phyloP scores from a whole-genome alignment of 208 protist species.

The Herpetomonas tarakana region DNA sequence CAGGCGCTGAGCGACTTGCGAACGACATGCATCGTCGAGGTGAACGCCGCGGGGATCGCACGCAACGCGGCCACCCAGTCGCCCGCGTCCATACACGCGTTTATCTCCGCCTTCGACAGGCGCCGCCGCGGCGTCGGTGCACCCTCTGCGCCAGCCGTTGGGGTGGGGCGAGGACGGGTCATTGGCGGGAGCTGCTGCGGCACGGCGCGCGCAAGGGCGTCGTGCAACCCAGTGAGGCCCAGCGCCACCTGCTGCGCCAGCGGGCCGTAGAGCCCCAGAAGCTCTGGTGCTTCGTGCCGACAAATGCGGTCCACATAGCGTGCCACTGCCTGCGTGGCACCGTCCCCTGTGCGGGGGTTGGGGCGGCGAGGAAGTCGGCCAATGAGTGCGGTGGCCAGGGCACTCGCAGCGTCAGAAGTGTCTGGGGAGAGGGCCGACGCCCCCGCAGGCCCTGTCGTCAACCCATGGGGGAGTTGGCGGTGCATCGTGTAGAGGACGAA shows the following conservation, averaged over 20 bases:
- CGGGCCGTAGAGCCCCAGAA: background rate
- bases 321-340: background rate
- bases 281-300: background rate
- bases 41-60: slow-evolving; percentile 18
- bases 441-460: background rate
- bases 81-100: slow-evolving; percentile 33
- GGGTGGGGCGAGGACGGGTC: slow-evolving; percentile 15
- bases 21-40: slow-evolving; percentile 25
- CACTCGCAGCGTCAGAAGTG: too few relatives aligned
- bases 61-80: slow-evolving; percentile 52
- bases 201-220: background rate
- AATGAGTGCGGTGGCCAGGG: background rate
- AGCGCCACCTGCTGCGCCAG: background rate
- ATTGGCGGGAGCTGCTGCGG: slow-evolving; percentile 2
- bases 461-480: background rate
- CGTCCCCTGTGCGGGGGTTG: too few relatives aligned
- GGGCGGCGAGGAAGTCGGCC: background rate
- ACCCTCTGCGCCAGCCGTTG: slow-evolving; percentile 1
- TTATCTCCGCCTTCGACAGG: slow-evolving; percentile 17
- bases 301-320: background rate
- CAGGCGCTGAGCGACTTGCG: slow-evolving; percentile 42
- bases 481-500: background rate
- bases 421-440: background rate
- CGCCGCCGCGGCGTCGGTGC: background rate
- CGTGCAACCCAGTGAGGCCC: background rate